Conservation (phyloP, 371 early-diverging fungal species). For the Mycotypha africana region DNA sequence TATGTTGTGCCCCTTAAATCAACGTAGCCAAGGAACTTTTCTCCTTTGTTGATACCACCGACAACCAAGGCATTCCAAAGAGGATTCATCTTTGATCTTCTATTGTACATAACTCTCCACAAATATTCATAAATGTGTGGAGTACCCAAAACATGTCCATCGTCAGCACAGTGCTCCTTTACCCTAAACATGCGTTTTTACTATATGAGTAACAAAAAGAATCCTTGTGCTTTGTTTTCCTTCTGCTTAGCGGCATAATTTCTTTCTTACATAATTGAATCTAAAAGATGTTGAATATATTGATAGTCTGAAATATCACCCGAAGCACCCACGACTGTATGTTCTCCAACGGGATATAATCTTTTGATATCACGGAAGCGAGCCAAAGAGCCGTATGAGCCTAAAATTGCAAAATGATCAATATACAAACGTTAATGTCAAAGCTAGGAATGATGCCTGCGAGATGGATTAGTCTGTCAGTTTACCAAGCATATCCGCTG, state of each 20-base stretch:
- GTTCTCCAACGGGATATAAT: conserved; percentile 73
- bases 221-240: background rate
- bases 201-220: too few relatives aligned
- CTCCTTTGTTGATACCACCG: conserved; percentile 82
- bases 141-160: conserved; percentile 84
- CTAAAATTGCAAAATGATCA: conserved; percentile 31
- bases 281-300: conserved; percentile 82
- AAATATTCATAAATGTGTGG: conserved; percentile 88
- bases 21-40: conserved; percentile 89
- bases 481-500: conserved; percentile 89
- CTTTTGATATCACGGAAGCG: conserved; percentile 92
- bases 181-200: conserved; percentile 58
- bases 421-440: background rate
- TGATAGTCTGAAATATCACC: conserved; percentile 97
- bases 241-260: background rate
- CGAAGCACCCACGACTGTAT: conserved; percentile 86
- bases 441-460: too few relatives aligned
- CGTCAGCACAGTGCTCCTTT: conserved; percentile 82
- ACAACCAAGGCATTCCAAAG: conserved; percentile 95
- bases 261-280: conserved; percentile 67
- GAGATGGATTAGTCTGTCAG: too few relatives aligned
- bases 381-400: conserved; percentile 95
- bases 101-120: conserved; percentile 90
- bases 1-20: conserved; percentile 97
- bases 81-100: conserved; percentile 91